Evolutionary conservation across 2,329 filamentous ascomycete genomes (phyloP).

Genomic region (Amauroascus niger): DNA sequence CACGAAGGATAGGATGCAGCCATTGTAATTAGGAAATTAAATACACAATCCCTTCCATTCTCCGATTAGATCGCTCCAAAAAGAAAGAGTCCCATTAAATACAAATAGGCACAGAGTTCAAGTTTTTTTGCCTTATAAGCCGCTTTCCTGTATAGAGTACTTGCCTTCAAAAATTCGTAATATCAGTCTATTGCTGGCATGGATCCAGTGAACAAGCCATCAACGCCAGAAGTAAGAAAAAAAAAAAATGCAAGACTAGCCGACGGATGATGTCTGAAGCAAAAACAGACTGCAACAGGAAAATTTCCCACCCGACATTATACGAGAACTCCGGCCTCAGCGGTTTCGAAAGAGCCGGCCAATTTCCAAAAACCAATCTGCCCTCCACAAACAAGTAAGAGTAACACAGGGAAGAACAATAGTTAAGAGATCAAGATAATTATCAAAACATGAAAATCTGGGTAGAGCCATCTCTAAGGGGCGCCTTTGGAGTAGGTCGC

Average conservation of each 20-base stretch:
- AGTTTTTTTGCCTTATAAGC: neutral
- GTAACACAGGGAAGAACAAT: neutral
- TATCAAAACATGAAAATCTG: neutral
- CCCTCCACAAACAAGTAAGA: neutral
- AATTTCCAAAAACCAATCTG: slow-evolving; percentile 1
- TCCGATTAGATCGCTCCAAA: neutral
- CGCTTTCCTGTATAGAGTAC: neutral
- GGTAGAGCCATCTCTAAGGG: neutral
- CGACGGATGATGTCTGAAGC: neutral
- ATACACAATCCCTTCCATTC: neutral
- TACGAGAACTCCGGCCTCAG: neutral
- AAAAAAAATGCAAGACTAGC: neutral
- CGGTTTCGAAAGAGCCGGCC: neutral
- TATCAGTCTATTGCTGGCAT: slow-evolving; percentile 8
- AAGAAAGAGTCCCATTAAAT: neutral
- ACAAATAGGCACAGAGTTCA: neutral
- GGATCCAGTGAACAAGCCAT: neutral
- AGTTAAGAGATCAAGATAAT: neutral
- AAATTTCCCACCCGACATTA: neutral
- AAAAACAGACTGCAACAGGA: neutral
- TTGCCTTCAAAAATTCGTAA: slow-evolving; percentile 1
- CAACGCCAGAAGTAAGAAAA: neutral
- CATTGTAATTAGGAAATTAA: neutral
- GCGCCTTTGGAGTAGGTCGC: no score
- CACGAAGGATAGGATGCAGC: neutral